Evolutionary conservation across 139 green algal species (phyloP).

Genomic region (Coelastrella sp.): DNA sequence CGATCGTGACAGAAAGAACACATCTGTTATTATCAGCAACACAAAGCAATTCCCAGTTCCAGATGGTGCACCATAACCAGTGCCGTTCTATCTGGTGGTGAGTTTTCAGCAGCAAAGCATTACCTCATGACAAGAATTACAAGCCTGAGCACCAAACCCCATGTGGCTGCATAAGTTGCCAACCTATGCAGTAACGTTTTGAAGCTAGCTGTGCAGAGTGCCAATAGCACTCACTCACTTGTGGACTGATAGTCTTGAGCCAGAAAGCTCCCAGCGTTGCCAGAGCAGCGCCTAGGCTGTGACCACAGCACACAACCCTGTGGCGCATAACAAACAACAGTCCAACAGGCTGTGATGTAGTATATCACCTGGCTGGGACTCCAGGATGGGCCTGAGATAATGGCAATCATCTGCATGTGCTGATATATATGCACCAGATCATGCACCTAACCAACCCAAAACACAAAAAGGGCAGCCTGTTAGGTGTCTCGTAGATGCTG

Average conservation of each 20-base stretch:
- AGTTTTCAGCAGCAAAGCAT: too few species aligned
- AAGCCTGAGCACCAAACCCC: too few species aligned
- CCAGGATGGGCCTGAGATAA: not conserved
- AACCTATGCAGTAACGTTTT: too few species aligned
- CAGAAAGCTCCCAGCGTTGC: slow-evolving; percentile 21
- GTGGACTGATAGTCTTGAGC: not conserved
- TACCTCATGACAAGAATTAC: too few species aligned
- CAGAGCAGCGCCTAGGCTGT: slow-evolving; percentile 9
- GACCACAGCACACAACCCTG: slow-evolving; percentile 15
- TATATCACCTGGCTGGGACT: not conserved
- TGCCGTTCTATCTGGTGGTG: too few species aligned
- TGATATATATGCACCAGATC: too few species aligned
- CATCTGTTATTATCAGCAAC: too few species aligned
- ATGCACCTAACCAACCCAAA: not conserved
- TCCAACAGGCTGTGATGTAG: not conserved
- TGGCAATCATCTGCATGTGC: not conserved
- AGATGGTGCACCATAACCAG: too few species aligned
- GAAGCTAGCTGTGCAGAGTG: too few species aligned
- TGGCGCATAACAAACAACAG: not conserved
- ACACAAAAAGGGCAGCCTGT: not conserved
- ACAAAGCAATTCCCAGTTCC: too few species aligned
- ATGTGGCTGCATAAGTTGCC: too few species aligned
- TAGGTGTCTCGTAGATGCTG: not conserved
- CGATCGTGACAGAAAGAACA: too few species aligned
- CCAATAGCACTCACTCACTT: not conserved